Conservation (phyloP, 768 basidiomycete species). For the Amylocystis lapponica region DNA sequence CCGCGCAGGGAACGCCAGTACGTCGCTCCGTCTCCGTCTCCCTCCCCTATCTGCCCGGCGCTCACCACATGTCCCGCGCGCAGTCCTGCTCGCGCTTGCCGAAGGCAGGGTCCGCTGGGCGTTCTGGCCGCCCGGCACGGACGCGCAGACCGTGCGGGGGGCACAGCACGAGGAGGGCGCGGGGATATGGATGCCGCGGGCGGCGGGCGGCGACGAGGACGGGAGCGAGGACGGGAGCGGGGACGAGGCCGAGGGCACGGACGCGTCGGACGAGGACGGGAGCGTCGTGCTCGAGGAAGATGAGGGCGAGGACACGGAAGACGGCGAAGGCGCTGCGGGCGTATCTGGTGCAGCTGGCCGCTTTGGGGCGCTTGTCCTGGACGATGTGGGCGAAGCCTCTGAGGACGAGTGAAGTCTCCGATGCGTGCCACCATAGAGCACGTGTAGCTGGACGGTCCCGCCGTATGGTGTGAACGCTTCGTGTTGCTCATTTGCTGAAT, state of each 20-base stretch:
- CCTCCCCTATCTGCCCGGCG: neutral
- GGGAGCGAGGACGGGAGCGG: conserved; percentile 16
- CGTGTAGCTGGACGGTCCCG: too few relatives aligned
- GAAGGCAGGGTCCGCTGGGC: conserved; percentile 81
- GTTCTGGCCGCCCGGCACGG: conserved; percentile 67
- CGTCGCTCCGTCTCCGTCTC: conserved; percentile 33
- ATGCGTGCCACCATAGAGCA: too few relatives aligned
- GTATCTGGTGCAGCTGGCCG: conserved; percentile 7
- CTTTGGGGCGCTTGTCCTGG: conserved; percentile 38
- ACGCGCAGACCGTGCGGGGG: conserved; percentile 21
- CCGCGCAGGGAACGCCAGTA: conserved; percentile 85
- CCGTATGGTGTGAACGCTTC: too few relatives aligned
- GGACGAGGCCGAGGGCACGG: conserved; percentile 14
- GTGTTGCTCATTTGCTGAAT: too few relatives aligned
- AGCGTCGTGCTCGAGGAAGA: conserved; percentile 15
- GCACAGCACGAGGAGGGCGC: conserved; percentile 26
- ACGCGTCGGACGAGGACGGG: neutral
- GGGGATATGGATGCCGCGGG: conserved; percentile 56
- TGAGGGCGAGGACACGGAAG: conserved; percentile 6
- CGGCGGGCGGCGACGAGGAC: conserved; percentile 11
- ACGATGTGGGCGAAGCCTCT: conserved; percentile 27
- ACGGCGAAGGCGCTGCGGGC: conserved; percentile 4
- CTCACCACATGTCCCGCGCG: neutral
- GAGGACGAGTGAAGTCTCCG: too few relatives aligned
- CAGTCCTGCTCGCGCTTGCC: conserved; percentile 78